These are phyloP conservation scores for Phaeosphaeria sp. DNA, from an alignment of 2,329 filamentous ascomycete genomes.

Conservation along the genomic window DNA sequence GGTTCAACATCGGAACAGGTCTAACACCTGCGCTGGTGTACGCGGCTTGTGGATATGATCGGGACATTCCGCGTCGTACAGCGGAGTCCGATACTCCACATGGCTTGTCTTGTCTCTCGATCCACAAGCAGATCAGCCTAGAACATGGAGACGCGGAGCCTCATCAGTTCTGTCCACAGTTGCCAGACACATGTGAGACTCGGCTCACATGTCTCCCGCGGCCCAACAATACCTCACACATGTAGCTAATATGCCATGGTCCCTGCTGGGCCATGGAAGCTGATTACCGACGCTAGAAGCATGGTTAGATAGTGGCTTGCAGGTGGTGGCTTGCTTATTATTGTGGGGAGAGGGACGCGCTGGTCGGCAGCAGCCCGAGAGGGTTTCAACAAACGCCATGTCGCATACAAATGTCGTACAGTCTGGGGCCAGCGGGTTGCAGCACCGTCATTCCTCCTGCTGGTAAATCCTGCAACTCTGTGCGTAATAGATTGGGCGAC, in stretches of 20 bases:
- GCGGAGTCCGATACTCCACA: neutral
- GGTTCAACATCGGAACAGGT: neutral
- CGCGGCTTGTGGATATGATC: neutral
- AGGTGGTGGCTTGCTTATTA: constrained; percentile 4
- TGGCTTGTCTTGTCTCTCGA: neutral
- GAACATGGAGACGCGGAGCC: neutral
- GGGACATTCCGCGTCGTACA: neutral
- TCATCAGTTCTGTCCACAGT: neutral
- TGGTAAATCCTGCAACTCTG: neutral
- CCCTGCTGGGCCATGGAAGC: constrained; percentile 1
- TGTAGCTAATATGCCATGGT: neutral
- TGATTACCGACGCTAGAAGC: constrained; percentile 3
- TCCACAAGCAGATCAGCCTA: neutral
- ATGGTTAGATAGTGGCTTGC: constrained; percentile 1
- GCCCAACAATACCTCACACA: neutral
- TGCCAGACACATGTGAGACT: neutral
- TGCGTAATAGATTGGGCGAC: neutral
- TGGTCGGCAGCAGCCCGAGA: constrained; percentile 1
- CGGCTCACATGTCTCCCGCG: neutral
- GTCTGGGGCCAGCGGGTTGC: neutral
- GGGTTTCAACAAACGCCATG: neutral
- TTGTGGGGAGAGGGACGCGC: constrained; percentile 3
- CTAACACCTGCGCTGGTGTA: neutral
- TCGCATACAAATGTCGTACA: neutral
- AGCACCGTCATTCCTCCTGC: neutral